phyloP scores from a whole-genome alignment of 768 basidiomycete genomes.

The Xerocomus potaroensis region DNA sequence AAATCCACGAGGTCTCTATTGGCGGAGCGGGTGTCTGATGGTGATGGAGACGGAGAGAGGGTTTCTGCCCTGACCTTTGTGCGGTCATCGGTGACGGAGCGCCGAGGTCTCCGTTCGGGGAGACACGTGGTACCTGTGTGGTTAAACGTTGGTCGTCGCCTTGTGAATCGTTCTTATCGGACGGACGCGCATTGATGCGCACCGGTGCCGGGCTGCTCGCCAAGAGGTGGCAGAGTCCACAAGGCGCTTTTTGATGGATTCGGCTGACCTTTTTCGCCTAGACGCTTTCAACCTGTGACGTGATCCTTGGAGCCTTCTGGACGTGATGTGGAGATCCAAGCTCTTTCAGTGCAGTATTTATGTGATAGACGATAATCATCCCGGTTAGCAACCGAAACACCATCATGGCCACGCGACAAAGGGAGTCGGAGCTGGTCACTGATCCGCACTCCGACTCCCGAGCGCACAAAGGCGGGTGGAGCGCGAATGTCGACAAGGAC shows the following conservation, averaged over 20 bases:
- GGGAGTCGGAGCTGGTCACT: not conserved
- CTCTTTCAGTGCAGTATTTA: not conserved
- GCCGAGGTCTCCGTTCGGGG: not conserved
- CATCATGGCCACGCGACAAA: conserved; percentile 8
- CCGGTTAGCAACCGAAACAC: not conserved
- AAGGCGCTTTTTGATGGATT: not conserved
- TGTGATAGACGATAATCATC: not conserved
- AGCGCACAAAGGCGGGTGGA: conserved; percentile 15
- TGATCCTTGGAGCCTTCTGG: not conserved
- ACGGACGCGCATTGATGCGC: no score
- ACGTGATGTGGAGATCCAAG: conserved; percentile 2
- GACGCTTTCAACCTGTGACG: not conserved
- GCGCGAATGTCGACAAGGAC: not conserved
- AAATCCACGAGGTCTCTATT: conserved; percentile 1
- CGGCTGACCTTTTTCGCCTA: not conserved
- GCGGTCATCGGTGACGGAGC: conserved; percentile 3
- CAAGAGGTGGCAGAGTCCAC: not conserved
- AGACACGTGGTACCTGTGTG: not conserved
- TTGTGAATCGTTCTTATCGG: no score
- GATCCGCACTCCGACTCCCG: not conserved
- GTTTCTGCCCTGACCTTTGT: not conserved
- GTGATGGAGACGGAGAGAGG: conserved; percentile 15
- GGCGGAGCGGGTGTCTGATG: conserved; percentile 8
- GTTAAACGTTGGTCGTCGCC: not conserved
- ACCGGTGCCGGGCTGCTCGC: not conserved